These are phyloP conservation scores for Cystofilobasidium bisporidii DNA, from an alignment of 768 basidiomycete genomes.

Conservation along the genomic window DNA sequence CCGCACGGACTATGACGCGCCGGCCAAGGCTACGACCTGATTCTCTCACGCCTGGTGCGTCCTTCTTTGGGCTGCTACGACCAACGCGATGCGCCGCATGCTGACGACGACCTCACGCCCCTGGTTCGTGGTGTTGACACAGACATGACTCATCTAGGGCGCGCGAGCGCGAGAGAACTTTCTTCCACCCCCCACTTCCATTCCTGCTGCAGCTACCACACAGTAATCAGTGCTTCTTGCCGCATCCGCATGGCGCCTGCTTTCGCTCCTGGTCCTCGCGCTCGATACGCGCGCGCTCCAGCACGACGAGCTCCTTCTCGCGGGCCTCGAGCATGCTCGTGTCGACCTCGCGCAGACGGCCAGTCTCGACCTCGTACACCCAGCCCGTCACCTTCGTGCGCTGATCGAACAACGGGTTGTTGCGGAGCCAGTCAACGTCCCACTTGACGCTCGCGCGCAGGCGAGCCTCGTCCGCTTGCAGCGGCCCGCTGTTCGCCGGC, in stretches of 20 bases:
- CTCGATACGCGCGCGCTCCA: slow-evolving; percentile 12
- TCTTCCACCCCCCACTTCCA: too few relatives aligned
- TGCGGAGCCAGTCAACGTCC: slow-evolving; percentile 28
- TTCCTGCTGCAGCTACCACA: too few relatives aligned
- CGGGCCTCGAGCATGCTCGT: neutral
- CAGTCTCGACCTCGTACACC: slow-evolving; percentile 26
- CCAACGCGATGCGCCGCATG: too few relatives aligned
- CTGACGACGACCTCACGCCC: neutral
- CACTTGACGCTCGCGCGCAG: slow-evolving; percentile 23
- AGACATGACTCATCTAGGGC: neutral
- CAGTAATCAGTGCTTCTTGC: neutral
- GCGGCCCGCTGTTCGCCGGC: neutral
- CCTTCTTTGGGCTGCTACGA: too few relatives aligned
- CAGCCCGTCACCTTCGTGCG: slow-evolving; percentile 22
- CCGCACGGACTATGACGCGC: neutral
- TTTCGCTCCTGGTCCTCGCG: neutral
- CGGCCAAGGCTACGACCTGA: neutral
- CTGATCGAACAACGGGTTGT: slow-evolving; percentile 24
- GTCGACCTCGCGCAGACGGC: slow-evolving; percentile 22
- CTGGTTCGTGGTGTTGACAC: neutral
- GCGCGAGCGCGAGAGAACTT: too few relatives aligned
- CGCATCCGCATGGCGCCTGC: neutral
- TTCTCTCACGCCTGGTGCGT: too few relatives aligned
- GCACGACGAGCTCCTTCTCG: neutral
- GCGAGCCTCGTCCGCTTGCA: slow-evolving; percentile 15